Evolutionary conservation across 176 grass and related monocot species (phyloP).

Genomic region (Oryza meyeriana): DNA sequence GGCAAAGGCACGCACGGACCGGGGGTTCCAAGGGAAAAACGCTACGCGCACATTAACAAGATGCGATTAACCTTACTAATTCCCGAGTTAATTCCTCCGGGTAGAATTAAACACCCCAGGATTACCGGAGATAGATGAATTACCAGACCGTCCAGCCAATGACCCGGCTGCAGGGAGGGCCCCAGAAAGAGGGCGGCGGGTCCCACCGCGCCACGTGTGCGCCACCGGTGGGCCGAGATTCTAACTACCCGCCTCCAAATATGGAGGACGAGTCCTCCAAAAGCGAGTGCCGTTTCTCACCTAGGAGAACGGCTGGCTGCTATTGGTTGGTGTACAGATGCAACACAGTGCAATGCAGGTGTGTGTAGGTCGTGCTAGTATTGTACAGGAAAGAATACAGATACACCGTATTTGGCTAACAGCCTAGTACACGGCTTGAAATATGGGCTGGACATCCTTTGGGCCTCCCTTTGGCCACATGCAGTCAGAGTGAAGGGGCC

Average conservation of each 20-base stretch:
- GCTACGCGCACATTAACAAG: neutral
- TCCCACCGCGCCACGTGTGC: constrained; percentile 13
- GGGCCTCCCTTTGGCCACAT: neutral
- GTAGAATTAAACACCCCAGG: neutral
- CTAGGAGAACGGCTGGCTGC: neutral
- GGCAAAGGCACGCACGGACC: neutral
- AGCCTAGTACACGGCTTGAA: neutral
- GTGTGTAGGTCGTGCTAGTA: too few relatives aligned
- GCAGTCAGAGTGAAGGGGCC: constrained; percentile 23
- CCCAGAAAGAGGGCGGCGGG: neutral
- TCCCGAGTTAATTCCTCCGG: neutral
- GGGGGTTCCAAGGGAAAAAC: neutral
- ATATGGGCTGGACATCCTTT: neutral
- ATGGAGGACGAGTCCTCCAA: constrained; percentile 14
- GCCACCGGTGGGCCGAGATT: neutral
- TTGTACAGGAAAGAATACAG: neutral
- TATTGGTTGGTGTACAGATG: neutral
- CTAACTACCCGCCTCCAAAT: constrained; percentile 28
- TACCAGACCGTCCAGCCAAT: neutral
- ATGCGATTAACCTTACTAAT: neutral
- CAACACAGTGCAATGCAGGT: too few relatives aligned
- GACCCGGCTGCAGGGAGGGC: neutral
- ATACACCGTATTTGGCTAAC: neutral
- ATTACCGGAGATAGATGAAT: neutral
- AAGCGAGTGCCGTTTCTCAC: constrained; percentile 22